Base-by-base conservation (phyloP, 2,329 filamentous ascomycete genomes). In the Penicillium psychrosexuale region DNA sequence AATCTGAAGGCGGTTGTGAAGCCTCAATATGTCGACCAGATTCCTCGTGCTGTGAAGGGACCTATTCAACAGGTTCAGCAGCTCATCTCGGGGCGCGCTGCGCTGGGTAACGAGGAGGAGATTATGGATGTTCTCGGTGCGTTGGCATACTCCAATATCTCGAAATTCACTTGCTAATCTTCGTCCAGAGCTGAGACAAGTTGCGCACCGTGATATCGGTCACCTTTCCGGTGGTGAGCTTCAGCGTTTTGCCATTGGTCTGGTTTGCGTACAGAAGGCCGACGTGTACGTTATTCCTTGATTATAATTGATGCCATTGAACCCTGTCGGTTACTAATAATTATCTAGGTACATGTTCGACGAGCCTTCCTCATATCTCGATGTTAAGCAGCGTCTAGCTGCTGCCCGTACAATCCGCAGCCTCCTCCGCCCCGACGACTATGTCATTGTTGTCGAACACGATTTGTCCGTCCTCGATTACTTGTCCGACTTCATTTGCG, bases 391-490 rank as follows among this genome's bases (percentile, higher is more conserved):
- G 78, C 90, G 94, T 87, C 81, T 99, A 64, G 89, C 88, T 65
- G 94, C 95, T 60, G 93, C 91, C 66, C 85, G 88, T 66, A 90
- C 96, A 66, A 97, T 99, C 68, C 91, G 94, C 63, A 92, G 90
- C 61, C 85, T 99, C 47, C 84, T 97, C 51, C 84, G 90, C 45
- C 85, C 91, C 44, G 84, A 97, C 67, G 90, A 96, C 79, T 99
- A 97, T 72, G 90, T 99, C 69, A 97, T 99, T 67, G 93, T 97
- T 60, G 94, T 99, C 67, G 94, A 99, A 83, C 94, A 99, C 85
- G 94, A 99, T 84, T 81, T 99, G 82, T 96, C 93, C 44, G 92
- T 99, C 42, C 84, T 99, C 43, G 95, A 99, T 76, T 99, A 99
- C 71, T 90, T 99, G 53, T 99, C 94, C 53, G 94, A 99, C 77